Base-by-base conservation (phyloP, 495 filamentous ascomycete genomes). In the Neurospora hispaniola region DNA sequence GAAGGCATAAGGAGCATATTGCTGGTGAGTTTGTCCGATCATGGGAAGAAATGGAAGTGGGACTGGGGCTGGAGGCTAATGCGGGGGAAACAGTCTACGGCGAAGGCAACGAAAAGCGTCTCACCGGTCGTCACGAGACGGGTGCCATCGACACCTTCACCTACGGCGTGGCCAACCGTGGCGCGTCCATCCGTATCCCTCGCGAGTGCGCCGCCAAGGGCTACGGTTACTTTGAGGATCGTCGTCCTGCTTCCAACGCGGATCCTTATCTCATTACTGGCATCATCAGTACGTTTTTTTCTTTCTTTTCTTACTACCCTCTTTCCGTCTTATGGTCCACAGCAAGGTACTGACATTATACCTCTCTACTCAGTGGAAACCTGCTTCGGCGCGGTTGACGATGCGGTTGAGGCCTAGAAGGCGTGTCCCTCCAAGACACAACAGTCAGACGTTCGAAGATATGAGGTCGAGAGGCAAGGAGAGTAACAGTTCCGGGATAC, bases 181-280 rank as follows among this genome's bases (percentile, higher is more conserved):
- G 94, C 82, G 90, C 92, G 4, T 39, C 18, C 18, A 93, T 97
- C 77, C 93, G 94, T 88, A 93, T 97, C 74, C 94, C 94, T 76
- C 90, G 94, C 79, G 89, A 92, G 77, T 88, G 86, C 79, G 94
- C 91, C 70, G 92, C 93, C 80, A 93, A 96, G 80, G 94, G 93
- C 82, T 94, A 93, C 85, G 94, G 94, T 76, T 97, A 97, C 88
- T 97, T 97, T 76, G 94, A 97, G 86, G 94, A 97, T 77, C 90
- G 94, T 80, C 88, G 94, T 77, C 94, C 94, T 71, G 94, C 94
- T 70, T 94, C 91, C 77, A 97, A 97, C 79, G 94, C 89, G 74
- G 92, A 94, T 83, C 94, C 94, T 40, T 97, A 97, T 85, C 93
- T 35, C 43, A 71, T 71, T 40, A 71, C 70, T 71, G 70, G 70